Conservation (phyloP, 495 filamentous ascomycete species). For the Eremomyces bilateralis region DNA sequence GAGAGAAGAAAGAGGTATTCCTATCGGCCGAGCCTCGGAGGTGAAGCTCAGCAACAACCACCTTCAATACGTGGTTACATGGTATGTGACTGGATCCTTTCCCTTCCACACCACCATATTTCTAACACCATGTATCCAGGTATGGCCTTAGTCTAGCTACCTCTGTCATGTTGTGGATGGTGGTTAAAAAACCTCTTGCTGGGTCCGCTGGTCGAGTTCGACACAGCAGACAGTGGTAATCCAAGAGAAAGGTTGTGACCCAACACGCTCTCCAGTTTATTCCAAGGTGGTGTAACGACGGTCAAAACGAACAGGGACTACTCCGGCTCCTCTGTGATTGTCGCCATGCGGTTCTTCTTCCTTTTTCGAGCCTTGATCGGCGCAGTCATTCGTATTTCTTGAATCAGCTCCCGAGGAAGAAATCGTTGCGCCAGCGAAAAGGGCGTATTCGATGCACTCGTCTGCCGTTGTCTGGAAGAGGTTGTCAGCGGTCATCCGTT, state of each 20-base stretch:
- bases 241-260: too few relatives aligned
- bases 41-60: conserved; percentile 94
- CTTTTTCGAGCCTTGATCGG: conserved; percentile 18
- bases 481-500: conserved; percentile 13
- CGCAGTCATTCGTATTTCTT: conserved; percentile 55
- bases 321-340: conserved; percentile 13
- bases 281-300: too few relatives aligned
- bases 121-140: conserved; percentile 27
- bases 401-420: conserved; percentile 62
- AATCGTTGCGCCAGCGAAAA: conserved; percentile 69
- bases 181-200: conserved; percentile 62
- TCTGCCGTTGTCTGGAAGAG: conserved; percentile 50
- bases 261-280: too few relatives aligned
- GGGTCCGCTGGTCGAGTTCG: conserved; percentile 53
- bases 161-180: conserved; percentile 84
- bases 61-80: conserved; percentile 95
- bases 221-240: conserved; percentile 66
- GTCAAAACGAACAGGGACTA: neutral
- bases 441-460: conserved; percentile 44
- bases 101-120: conserved; percentile 1
- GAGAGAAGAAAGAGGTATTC: conserved; percentile 57
- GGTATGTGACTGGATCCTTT: conserved; percentile 33
- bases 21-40: conserved; percentile 75
- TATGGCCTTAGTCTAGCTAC: conserved; percentile 75
- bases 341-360: conserved; percentile 19